phyloP scores from a whole-genome alignment of 805 yeast species.

The Candida oleophila region DNA sequence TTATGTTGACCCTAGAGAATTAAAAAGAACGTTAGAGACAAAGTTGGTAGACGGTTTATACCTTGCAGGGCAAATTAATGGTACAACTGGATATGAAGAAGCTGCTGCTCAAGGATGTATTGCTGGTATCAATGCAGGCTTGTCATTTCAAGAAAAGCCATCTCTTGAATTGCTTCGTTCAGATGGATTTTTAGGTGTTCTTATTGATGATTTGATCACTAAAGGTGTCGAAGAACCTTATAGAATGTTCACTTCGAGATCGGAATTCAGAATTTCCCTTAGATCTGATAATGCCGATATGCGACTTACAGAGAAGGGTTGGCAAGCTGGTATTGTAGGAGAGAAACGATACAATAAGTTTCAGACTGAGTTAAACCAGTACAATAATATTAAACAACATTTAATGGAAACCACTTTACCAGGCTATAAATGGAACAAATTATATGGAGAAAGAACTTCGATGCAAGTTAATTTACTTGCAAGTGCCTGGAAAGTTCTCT shows the following conservation, averaged over 20 bases:
- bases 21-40: constrained; percentile 76
- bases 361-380: constrained; percentile 41
- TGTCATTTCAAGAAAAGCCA: constrained; percentile 42
- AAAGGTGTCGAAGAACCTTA: constrained; percentile 97
- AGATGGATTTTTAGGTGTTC: constrained; percentile 88
- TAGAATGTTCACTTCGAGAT: constrained; percentile 95
- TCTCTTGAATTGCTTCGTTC: constrained; percentile 61
- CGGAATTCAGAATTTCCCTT: constrained; percentile 87
- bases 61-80: constrained; percentile 96
- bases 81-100: constrained; percentile 98
- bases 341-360: constrained; percentile 55
- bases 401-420: constrained; percentile 48
- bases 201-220: constrained; percentile 90
- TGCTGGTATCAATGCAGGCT: constrained; percentile 95
- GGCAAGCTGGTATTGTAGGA: constrained; percentile 62
- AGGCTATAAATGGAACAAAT: constrained; percentile 62
- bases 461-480: constrained; percentile 17
- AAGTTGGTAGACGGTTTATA: constrained; percentile 73
- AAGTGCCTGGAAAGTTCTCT: constrained; percentile 68
- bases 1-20: constrained; percentile 90
- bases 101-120: constrained; percentile 96
- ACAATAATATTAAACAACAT: constrained; percentile 43
- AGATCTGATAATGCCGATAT: constrained; percentile 93
- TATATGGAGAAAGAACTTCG: constrained; percentile 37
- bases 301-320: constrained; percentile 73